Evolutionary conservation across 108 stramenopile genomes (phyloP), one percentile per base, ranked within the genome.

Genomic region (Cyclostephanos tholiformis): DNA sequence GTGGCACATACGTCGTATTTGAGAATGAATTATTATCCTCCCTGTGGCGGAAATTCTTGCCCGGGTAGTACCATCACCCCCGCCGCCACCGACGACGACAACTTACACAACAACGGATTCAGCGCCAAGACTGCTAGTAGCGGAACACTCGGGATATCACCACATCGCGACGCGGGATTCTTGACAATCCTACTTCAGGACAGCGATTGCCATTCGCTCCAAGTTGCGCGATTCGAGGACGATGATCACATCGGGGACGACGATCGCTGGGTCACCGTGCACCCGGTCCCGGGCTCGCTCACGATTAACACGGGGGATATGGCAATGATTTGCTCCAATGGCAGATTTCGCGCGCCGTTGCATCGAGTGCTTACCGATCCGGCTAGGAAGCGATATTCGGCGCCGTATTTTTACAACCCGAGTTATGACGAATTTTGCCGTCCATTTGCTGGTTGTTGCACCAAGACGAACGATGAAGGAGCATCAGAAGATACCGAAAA

Each of bases 291-390:
- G 17, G 89, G 87, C 13, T 77, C 95, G 16, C 78, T 97, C n/a
- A 96, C 94, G 17, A 96, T 97, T 55, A 97, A 97, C 67, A 95
- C 95, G 30, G 97, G 95, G 8, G 97, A 96, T 68, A 95, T 96
- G 94, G 90, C 89, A 46, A 87, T 90, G 78, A 87, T 96, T 30
- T 97, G 97, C 94, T 92, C 92, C 12, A 96, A 97, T 75, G 95
- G 91, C 16, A 59, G 73, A 32, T 97, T 89, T 76, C 80, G 77
- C 55, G 93, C 95, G 32, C 97, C 97, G 1, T 71, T 94, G 58
- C 97, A 97, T 70, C 90, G 95, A 62, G 97, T 97, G 32, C 86
- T 93, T 53, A 91, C 93, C 13, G 69, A 89, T 60, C 65, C 84
- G 25, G 49, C 44, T 13, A 84, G 81, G 61, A 71, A 73, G 51